Evolutionary conservation across 2,329 filamentous ascomycete genomes (phyloP), one percentile per base, ranked within the genome.

Genomic region (Hymenotorrendiella dingleyae): DNA sequence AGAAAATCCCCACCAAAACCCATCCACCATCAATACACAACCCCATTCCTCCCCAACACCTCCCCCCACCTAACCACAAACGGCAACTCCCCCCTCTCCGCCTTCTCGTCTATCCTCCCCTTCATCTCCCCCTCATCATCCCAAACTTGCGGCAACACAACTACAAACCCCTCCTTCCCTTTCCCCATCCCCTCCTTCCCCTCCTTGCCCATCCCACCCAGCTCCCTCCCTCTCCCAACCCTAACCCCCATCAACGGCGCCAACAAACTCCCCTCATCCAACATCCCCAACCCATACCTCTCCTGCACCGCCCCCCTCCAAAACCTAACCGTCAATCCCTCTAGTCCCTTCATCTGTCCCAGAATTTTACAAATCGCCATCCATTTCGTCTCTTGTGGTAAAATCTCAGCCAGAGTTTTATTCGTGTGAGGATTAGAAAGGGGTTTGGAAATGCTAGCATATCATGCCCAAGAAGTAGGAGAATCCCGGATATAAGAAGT

Each of bases 51-150:
- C n/a, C n/a, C n/a, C n/a, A n/a, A n/a, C n/a, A n/a, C n/a, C n/a
- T n/a, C n/a, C n/a, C n/a, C n/a, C n/a, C n/a, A n/a, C n/a, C n/a
- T n/a, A n/a, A n/a, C n/a, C n/a, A n/a, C n/a, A n/a, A n/a, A n/a
- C n/a, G n/a, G n/a, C n/a, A n/a, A 38, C 39, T 28, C 14, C 28
- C 28, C 22, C 40, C 42, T 35, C 36, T 9, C 34, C 22, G 24
- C 23, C 26, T 21, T 10, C 23, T 21, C n/a, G 22, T 22, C 8
- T 23, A 12, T 40, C 17, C 19, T 12, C 29, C n/a, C n/a, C n/a
- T n/a, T n/a, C n/a, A n/a, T n/a, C 12, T 30, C 11, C 28, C 12
- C n/a, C 14, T 30, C 28, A 30, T 16, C n/a, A 30, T n/a, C n/a
- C 28, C 8, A n/a, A 11, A 10, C 17, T 16, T 30, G 14, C 12